A percentile compares a stretch with the other conserved stretches of the same genome.
phyloP scores from a whole-genome alignment of 257 asterid genomes.

The Orobanche coerulescens region DNA sequence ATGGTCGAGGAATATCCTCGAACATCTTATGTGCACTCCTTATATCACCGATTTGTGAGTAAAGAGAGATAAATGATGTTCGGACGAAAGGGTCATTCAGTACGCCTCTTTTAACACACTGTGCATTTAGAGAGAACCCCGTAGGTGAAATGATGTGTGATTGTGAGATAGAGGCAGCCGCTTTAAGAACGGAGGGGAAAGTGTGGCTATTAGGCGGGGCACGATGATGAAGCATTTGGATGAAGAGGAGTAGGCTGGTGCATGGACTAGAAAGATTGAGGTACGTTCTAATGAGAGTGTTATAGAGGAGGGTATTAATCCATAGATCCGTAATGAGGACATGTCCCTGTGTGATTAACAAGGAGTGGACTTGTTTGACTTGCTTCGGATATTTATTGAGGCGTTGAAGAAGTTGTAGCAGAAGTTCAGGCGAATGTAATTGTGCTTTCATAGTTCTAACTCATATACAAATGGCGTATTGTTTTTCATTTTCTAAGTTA shows the following conservation, averaged over 20 bases:
- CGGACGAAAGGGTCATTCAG: slow-evolving; percentile 55
- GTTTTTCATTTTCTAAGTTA: too few species aligned
- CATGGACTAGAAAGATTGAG: slow-evolving; percentile 39
- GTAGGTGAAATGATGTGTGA: slow-evolving; percentile 20
- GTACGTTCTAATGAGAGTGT: slow-evolving; percentile 62
- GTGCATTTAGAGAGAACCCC: slow-evolving; percentile 50
- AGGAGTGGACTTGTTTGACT: slow-evolving; percentile 56
- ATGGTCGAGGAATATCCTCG: slow-evolving; percentile 54
- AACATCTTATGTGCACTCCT: slow-evolving; percentile 51
- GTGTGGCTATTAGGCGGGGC: slow-evolving; percentile 78
- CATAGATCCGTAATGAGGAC: slow-evolving; percentile 47
- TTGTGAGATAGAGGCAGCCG: slow-evolving; percentile 34
- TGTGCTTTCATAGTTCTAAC: slow-evolving; percentile 21
- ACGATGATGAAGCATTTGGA: slow-evolving; percentile 54
- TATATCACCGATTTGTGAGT: slow-evolving; percentile 38
- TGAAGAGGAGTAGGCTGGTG: slow-evolving; percentile 43
- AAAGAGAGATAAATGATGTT: slow-evolving; percentile 55
- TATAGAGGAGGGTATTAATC: slow-evolving; percentile 76
- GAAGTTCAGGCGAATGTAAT: slow-evolving; percentile 24
- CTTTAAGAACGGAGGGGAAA: slow-evolving; percentile 66
- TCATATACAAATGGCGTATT: too few species aligned
- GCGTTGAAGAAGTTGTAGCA: slow-evolving; percentile 56
- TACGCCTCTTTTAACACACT: slow-evolving; percentile 57
- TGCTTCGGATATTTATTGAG: slow-evolving; percentile 25
- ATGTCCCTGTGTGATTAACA: slow-evolving; percentile 45